Base-by-base conservation (phyloP, 2,329 filamentous ascomycete species). In the Ophiostoma triangulosporum region DNA sequence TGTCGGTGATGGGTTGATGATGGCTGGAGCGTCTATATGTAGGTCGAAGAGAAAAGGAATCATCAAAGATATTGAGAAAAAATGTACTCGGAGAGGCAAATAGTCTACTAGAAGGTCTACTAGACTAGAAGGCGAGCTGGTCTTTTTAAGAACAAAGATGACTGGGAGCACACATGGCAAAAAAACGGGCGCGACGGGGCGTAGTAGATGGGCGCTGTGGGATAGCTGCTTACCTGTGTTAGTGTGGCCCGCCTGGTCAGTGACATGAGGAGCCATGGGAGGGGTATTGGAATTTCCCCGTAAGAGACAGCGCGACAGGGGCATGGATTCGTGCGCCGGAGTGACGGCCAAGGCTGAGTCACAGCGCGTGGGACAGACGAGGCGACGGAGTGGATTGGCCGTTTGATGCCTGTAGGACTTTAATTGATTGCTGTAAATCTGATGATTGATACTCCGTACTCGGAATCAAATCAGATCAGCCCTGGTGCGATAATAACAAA, bases 311-410 rank as follows among this genome's bases (percentile, higher is more conserved):
- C 46, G 45, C 45, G 46, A 29, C 43, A 46, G 43, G 26, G 26
- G 26, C 14, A 24, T 46, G 4, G 38, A 6, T n/a, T 46, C 17
- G 15, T 46, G 43, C 24, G 43, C 43, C 43, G 43, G 38, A 43
- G 40, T 15, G 43, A 46, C 43, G 29, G 46, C 29, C 29, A 48
- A 48, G 46, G 46, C 46, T 48, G 46, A 48, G 46, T 48, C 46
- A 48, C 46, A 48, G n/a, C 46, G 11, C 46, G 17, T 26, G n/a
- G 46, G 17, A 22, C 29, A 11, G 46, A 48, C 11, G 29, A 48
- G 33, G 48, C 48, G 33, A 24, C 43, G 8, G 43, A 46, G 26
- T 43, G 11, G 38, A 12, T 17, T 43, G 20, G 38, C 15, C 29
- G 43, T 29, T 14, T 27, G 43, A 15, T 15, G 43, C 20, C 43